Evolutionary conservation across 257 asterid genomes (phyloP).

Genomic region (Rauvolfia tetraphylla): DNA sequence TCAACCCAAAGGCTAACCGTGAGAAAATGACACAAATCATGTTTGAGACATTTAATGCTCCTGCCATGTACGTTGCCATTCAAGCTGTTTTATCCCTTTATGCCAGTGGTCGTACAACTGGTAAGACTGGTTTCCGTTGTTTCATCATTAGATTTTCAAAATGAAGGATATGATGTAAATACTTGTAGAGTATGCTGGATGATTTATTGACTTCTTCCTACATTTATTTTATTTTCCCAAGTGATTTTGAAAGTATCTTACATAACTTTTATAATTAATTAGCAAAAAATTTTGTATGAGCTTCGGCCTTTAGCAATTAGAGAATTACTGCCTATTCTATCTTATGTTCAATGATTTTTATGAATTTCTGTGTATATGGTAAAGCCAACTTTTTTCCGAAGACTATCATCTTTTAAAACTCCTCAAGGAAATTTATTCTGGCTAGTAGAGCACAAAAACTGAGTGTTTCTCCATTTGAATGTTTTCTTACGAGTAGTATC

Average conservation of each 20-base stretch:
- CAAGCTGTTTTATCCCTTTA: conserved; percentile 39
- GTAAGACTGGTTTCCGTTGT: conserved; percentile 10
- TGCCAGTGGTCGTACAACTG: conserved; percentile 43
- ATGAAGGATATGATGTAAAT: background rate
- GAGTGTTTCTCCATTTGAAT: background rate
- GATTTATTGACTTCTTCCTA: background rate
- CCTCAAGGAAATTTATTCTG: background rate
- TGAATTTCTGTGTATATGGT: background rate
- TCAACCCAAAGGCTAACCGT: conserved; percentile 40
- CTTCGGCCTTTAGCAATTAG: background rate
- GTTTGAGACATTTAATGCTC: conserved; percentile 36
- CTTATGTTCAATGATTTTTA: background rate
- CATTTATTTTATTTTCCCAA: background rate
- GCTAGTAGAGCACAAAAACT: background rate
- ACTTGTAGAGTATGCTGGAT: background rate
- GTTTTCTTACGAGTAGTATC: background rate
- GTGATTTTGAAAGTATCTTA: background rate
- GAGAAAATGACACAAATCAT: conserved; percentile 42
- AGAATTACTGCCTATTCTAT: background rate
- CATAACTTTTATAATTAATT: background rate
- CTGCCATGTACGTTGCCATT: conserved; percentile 38
- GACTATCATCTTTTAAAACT: background rate
- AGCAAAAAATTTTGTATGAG: background rate
- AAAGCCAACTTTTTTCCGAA: background rate
- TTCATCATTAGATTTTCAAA: background rate